Evolutionary conservation across 73 alveolate genomes (phyloP).

Genomic region (Tetrahymena elliotti): DNA sequence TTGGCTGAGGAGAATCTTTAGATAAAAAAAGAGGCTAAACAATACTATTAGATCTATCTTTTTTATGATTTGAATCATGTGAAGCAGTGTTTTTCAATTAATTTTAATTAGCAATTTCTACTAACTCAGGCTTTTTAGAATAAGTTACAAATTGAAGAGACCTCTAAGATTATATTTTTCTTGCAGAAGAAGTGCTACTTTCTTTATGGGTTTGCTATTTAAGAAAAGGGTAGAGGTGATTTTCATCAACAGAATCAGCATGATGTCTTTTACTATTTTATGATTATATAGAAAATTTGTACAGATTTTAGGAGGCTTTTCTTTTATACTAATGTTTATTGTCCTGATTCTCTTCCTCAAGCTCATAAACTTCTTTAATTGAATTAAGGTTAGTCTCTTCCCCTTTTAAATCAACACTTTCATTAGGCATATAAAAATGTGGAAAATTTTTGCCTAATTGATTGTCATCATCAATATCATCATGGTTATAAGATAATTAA

Average conservation of each 20-base stretch:
- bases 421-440: neutral
- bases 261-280: neutral
- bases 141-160: neutral
- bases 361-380: neutral
- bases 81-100: neutral
- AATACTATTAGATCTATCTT: neutral
- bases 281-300: neutral
- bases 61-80: neutral
- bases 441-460: neutral
- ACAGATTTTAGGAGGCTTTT: neutral
- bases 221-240: neutral
- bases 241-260: neutral
- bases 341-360: neutral
- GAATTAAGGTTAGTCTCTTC: neutral
- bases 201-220: neutral
- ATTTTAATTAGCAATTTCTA: neutral
- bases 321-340: neutral
- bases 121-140: neutral
- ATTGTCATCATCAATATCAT: neutral
- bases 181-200: neutral
- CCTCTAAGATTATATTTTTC: neutral
- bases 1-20: neutral
- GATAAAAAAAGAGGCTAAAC: neutral
- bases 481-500: neutral
- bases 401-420: neutral